phyloP scores from a whole-genome alignment of 176 grass and related monocot genomes.

The Carex scoparia region DNA sequence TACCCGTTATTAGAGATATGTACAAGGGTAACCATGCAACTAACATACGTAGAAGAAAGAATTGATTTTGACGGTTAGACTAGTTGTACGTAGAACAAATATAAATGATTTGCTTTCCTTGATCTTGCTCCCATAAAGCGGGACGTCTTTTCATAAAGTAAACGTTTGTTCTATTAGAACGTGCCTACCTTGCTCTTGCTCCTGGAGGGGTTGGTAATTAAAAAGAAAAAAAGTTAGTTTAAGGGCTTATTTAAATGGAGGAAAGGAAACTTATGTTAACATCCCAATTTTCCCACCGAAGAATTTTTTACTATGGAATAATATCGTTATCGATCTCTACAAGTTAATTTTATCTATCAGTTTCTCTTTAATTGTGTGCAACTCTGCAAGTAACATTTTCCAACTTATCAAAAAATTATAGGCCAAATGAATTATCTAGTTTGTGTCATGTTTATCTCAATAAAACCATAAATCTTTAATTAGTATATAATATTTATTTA shows the following conservation, averaged over 20 bases:
- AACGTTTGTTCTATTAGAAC: slow-evolving; percentile 21
- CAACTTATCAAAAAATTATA: neutral
- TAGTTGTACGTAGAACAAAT: slow-evolving; percentile 21
- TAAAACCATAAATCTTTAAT: neutral
- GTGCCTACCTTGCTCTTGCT: neutral
- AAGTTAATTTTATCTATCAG: neutral
- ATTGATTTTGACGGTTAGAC: slow-evolving; percentile 4
- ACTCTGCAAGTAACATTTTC: neutral
- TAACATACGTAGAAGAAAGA: neutral
- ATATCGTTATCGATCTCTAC: no score
- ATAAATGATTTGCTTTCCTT: neutral
- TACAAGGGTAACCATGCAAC: neutral
- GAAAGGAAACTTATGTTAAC: neutral
- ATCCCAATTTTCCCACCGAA: no score
- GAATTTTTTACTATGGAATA: no score
- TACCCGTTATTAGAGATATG: neutral
- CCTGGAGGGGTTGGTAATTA: neutral
- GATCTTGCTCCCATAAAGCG: neutral
- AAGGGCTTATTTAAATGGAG: neutral
- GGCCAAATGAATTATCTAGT: neutral
- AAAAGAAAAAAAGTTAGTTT: neutral
- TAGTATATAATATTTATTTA: neutral
- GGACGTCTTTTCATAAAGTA: neutral
- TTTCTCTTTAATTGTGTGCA: neutral
- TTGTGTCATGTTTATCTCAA: neutral